A percentile compares a stretch with the other conserved stretches of the same genome.
phyloP scores from a whole-genome alignment of 805 yeast species.

The Cyberlindnera mrakii region DNA sequence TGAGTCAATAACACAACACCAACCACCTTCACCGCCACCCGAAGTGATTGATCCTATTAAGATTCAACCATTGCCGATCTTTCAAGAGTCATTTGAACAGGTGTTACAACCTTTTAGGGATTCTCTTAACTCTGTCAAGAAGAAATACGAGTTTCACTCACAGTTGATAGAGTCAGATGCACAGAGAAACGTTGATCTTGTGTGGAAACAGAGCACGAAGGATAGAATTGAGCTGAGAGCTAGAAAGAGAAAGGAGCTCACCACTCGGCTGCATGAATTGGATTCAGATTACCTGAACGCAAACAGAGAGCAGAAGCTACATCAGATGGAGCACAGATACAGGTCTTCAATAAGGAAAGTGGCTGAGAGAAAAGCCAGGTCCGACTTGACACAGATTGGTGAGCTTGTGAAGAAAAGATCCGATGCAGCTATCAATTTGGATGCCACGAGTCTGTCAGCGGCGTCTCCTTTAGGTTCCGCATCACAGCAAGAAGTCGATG shows the following conservation, averaged over 20 bases:
- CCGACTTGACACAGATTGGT: constrained; percentile 9
- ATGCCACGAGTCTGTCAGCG: background rate
- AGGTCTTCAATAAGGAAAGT: constrained; percentile 15
- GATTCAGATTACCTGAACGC: constrained; percentile 15
- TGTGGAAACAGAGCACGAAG: constrained; percentile 20
- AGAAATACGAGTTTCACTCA: constrained; percentile 15
- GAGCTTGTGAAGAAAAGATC: constrained; percentile 5
- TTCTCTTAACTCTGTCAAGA: constrained; percentile 7
- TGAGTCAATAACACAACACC: background rate
- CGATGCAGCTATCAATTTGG: background rate
- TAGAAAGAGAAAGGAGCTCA: constrained; percentile 1
- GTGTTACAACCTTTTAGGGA: constrained; percentile 12
- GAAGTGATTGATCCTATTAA: constrained; percentile 9
- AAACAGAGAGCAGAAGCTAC: constrained; percentile 5
- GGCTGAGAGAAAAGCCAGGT: constrained; percentile 14
- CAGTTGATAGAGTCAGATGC: constrained; percentile 16
- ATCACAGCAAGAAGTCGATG: constrained; percentile 11
- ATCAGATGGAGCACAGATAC: constrained; percentile 9
- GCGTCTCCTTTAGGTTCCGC: constrained; percentile 9
- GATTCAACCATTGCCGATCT: constrained; percentile 14
- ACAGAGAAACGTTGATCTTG: constrained; percentile 10
- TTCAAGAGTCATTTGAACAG: constrained; percentile 18
- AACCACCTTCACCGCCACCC: constrained; percentile 12
- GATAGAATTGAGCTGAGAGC: constrained; percentile 12
- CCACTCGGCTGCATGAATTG: constrained; percentile 1